Percentiles rank a stretch among this genome's conserved stretches.
Evolutionary conservation across 805 yeast species (phyloP).

Genomic region (Saccharomycopsis babjevae): DNA sequence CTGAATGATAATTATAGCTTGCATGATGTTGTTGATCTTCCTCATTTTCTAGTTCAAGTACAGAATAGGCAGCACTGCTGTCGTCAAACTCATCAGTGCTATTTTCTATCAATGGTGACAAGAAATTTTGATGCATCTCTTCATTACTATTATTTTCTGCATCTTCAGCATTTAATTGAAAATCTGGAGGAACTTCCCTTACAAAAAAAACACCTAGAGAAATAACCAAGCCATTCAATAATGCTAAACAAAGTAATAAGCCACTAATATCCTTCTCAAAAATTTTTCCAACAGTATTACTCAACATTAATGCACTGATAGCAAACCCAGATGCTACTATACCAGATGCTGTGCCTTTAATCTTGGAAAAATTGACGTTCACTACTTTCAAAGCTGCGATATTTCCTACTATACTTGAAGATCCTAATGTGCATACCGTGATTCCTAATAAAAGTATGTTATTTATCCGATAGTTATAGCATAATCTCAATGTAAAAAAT

Average conservation of each 20-base stretch:
- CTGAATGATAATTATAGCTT: neutral
- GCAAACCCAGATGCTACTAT: slow-evolving; percentile 64
- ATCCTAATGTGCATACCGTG: slow-evolving; percentile 8
- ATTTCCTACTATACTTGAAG: slow-evolving; percentile 14
- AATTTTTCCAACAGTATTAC: slow-evolving; percentile 43
- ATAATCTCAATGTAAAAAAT: slow-evolving; percentile 38
- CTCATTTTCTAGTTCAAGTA: neutral
- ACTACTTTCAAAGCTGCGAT: slow-evolving; percentile 36
- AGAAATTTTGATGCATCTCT: neutral
- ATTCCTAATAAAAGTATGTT: slow-evolving; percentile 24
- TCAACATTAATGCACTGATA: slow-evolving; percentile 55
- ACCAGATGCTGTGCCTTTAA: slow-evolving; percentile 62
- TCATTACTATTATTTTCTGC: neutral
- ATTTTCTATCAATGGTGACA: neutral
- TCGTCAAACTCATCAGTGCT: neutral
- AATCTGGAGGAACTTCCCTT: slow-evolving; percentile 21
- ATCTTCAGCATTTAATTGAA: neutral
- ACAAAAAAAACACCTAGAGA: slow-evolving; percentile 38
- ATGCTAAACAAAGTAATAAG: slow-evolving; percentile 44
- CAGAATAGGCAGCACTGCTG: neutral
- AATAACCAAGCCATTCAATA: slow-evolving; percentile 39
- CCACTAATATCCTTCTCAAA: slow-evolving; percentile 45
- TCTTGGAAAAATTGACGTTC: slow-evolving; percentile 57
- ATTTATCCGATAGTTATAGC: slow-evolving; percentile 33
- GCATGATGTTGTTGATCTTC: neutral